Evolutionary conservation across 768 basidiomycete genomes (phyloP).

Genomic region (Suillus placidus): DNA sequence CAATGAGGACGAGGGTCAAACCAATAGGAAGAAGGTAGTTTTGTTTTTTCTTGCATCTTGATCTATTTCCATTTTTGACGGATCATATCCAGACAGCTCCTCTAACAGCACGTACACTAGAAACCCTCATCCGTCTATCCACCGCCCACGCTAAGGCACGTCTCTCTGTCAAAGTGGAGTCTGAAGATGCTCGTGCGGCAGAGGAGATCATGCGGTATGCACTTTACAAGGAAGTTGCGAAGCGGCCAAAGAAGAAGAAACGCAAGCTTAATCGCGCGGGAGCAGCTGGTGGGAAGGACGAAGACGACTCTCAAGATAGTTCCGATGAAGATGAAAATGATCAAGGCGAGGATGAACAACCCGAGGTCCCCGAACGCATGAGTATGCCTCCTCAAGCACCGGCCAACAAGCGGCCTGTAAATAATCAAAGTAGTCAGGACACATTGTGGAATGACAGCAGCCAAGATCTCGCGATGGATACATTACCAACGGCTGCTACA

Average conservation of each 20-base stretch:
- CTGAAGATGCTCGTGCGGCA: conserved; percentile 84
- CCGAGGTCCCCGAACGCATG: conserved; percentile 49
- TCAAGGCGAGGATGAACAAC: conserved; percentile 39
- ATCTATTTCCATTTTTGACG: conserved; percentile 8
- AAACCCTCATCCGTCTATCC: conserved; percentile 96
- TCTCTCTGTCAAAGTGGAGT: conserved; percentile 81
- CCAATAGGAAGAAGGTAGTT: conserved; percentile 81
- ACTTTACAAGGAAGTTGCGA: conserved; percentile 95
- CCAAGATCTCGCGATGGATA: conserved; percentile 66
- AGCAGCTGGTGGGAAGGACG: conserved; percentile 53
- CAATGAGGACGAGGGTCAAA: conserved; percentile 84
- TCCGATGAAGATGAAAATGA: conserved; percentile 51
- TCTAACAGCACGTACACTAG: conserved; percentile 95
- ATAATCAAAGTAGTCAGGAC: conserved; percentile 44
- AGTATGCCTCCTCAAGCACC: conserved; percentile 43
- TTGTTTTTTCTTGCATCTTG: conserved; percentile 11
- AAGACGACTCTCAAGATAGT: conserved; percentile 43
- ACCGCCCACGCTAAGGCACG: conserved; percentile 98
- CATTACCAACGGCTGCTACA: conserved; percentile 40
- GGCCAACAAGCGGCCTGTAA: conserved; percentile 27
- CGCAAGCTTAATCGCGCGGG: conserved; percentile 79
- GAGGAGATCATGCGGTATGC: conserved; percentile 97
- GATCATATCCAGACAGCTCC: conserved; percentile 78
- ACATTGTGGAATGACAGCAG: conserved; percentile 70
- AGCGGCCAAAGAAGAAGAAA: conserved; percentile 73